Evolutionary conservation across 495 filamentous ascomycete genomes (phyloP), one percentile per base, ranked within the genome.

Genomic region (Xylaria bambusicola): DNA sequence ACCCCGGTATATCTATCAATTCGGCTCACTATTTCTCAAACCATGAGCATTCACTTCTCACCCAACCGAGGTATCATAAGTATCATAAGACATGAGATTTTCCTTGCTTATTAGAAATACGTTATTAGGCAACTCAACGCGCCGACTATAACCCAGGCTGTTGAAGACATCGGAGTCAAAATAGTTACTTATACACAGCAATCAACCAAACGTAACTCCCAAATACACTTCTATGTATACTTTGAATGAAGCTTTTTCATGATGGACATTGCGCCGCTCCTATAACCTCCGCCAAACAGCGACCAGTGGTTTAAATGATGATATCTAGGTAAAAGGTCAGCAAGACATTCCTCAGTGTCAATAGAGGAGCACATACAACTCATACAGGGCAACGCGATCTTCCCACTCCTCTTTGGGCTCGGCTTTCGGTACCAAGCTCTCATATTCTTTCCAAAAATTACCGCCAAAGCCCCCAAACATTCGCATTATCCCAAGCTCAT

Each of bases 401-500:
- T 88, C 86, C 79, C 90, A 94, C 78, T 97, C 92, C 42, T 83
- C 85, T 44, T 83, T 82, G 10, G 93, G 93, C 72, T 95, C 89
- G 23, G 87, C 84, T 79, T 88, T 96, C 3, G 85, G 85, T 54
- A 89, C 84, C 35, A 91, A 52, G 21, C 76, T 63, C 74, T 91
- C 84, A 73, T 97, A 97, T 73, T 91, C 87, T 20, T 79, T 81
- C 73, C 88, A 86, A 63, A 95, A 96, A 6, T 62, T 67, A 0
- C 71, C 67, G 18, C 86, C 86, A 77, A 95, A 97, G 3, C 93
- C 93, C 0, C 93, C 93, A 82, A 97, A 97, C 90, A 98, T 93
- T 57, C 81, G 81, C 93, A 96, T 97, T 50, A 97, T 96, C 1
- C 93, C 93, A 48, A 93, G 69, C 69, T 97, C 93, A 75, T 86